A percentile compares a stretch with the other conserved stretches of the same genome.
These are phyloP conservation scores for Eremochloa ophiuroides DNA, from an alignment of 176 grass and related monocot genomes.

Conservation along the genomic window DNA sequence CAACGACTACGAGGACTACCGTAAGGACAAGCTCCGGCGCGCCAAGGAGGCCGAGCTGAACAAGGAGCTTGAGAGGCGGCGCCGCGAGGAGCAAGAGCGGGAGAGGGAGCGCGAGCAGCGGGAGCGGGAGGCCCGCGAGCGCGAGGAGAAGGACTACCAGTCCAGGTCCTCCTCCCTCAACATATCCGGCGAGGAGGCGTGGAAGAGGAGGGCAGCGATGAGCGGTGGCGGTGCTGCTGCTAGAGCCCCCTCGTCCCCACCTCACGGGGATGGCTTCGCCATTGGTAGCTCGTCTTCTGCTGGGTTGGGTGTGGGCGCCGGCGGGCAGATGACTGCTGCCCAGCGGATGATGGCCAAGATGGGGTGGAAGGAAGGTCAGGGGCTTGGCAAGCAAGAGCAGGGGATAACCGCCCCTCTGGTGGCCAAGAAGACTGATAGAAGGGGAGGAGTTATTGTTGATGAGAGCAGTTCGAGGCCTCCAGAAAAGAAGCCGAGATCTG, in stretches of 20 bases:
- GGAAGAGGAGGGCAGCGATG: conserved; percentile 82
- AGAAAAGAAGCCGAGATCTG: conserved; percentile 73
- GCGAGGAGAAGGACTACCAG: conserved; percentile 55
- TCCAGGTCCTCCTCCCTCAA: conserved; percentile 50
- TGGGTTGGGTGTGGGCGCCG: conserved; percentile 56
- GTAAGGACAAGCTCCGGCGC: conserved; percentile 72
- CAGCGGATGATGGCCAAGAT: conserved; percentile 99
- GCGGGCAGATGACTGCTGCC: conserved; percentile 81
- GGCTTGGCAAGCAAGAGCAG: conserved; percentile 88
- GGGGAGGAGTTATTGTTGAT: conserved; percentile 85
- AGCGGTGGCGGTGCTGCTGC: conserved; percentile 31
- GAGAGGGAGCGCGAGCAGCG: conserved; percentile 65
- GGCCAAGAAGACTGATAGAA: conserved; percentile 83
- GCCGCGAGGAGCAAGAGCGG: conserved; percentile 66
- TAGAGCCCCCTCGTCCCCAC: conserved; percentile 37
- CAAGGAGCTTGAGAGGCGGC: conserved; percentile 66
- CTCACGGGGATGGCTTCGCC: conserved; percentile 43
- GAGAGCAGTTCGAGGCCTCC: conserved; percentile 48
- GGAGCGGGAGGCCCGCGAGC: conserved; percentile 51
- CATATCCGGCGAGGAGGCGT: conserved; percentile 93
- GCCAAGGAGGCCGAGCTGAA: conserved; percentile 74
- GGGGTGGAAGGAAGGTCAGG: conserved; percentile 99
- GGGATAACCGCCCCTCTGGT: conserved; percentile 81
- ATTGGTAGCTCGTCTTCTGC: conserved; percentile 55
- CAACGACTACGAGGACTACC: conserved; percentile 96